Percentiles rank a stretch among this genome's conserved stretches.
Evolutionary conservation across 2,329 filamentous ascomycete genomes (phyloP).

Genomic region (Fusarium sterilihyphosum): DNA sequence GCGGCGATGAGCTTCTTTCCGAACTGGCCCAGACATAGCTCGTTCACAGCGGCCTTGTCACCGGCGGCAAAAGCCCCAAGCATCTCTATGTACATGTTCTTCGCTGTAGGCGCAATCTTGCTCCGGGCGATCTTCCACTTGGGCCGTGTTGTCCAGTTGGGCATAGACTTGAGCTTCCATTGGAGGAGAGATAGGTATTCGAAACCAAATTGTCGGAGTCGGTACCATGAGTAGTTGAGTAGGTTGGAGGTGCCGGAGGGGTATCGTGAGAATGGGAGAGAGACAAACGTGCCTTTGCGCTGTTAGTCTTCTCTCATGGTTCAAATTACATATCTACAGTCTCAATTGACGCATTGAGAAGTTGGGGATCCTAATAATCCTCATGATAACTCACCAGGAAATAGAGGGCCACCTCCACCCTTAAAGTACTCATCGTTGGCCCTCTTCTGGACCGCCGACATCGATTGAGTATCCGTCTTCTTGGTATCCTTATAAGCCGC

Average conservation of each 20-base stretch:
- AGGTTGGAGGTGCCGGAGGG: slow-evolving; percentile 44
- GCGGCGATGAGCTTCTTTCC: slow-evolving; percentile 61
- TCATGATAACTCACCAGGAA: slow-evolving; percentile 44
- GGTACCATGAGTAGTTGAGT: slow-evolving; percentile 51
- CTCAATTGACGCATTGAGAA: slow-evolving; percentile 1
- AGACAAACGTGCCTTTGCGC: slow-evolving; percentile 58
- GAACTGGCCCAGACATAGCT: slow-evolving; percentile 65
- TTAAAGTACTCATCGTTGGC: slow-evolving; percentile 49
- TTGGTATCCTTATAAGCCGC: slow-evolving; percentile 32
- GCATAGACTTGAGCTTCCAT: slow-evolving; percentile 58
- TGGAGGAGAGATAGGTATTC: slow-evolving; percentile 50
- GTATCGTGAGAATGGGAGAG: slow-evolving; percentile 52
- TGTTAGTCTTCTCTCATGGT: background rate
- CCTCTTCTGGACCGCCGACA: slow-evolving; percentile 45
- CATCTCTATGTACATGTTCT: slow-evolving; percentile 69
- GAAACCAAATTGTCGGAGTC: slow-evolving; percentile 49
- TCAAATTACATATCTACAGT: background rate
- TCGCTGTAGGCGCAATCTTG: slow-evolving; percentile 62
- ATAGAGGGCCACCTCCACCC: slow-evolving; percentile 47
- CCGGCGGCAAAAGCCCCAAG: slow-evolving; percentile 69
- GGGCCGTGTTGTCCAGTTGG: slow-evolving; percentile 52
- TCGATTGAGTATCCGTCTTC: slow-evolving; percentile 43
- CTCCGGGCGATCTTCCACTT: slow-evolving; percentile 55
- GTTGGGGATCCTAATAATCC: background rate
- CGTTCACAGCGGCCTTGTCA: slow-evolving; percentile 60